Percentiles rank a stretch among this genome's conserved stretches.
Conservation (phyloP, 2,329 filamentous ascomycete genomes). For the Raffaelea albimanens region DNA sequence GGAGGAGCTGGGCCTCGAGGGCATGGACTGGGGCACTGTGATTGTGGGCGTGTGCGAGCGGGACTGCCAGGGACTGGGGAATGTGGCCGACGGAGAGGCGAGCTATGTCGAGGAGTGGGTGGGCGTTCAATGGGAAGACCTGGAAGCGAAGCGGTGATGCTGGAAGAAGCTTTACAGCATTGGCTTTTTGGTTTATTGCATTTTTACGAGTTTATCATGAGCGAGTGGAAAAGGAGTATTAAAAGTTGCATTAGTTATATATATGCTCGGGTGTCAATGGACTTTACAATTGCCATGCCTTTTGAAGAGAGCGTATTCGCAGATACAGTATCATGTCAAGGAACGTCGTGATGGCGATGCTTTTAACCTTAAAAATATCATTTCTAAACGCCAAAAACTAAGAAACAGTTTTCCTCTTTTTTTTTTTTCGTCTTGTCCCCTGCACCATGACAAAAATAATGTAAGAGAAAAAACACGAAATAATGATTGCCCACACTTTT, state of each 20-base stretch:
- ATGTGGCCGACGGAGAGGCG: constrained; percentile 50
- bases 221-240: neutral
- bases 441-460: no score
- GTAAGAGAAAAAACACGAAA: no score
- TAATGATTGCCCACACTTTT: no score
- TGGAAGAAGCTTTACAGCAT: neutral
- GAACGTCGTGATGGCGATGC: no score
- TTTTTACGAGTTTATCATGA: neutral
- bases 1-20: constrained; percentile 61
- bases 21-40: constrained; percentile 98
- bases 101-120: constrained; percentile 91
- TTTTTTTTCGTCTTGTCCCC: neutral
- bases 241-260: no score
- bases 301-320: no score
- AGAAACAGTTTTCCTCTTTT: neutral
- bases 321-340: no score
- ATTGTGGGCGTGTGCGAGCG: constrained; percentile 74
- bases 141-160: constrained; percentile 27
- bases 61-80: constrained; percentile 60
- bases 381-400: neutral
- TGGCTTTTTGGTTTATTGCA: neutral
- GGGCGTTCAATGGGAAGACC: constrained; percentile 97
- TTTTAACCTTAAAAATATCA: no score
- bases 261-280: no score
- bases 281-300: no score